Evolutionary conservation across 2,329 filamentous ascomycete species (phyloP).

Genomic region (Albophoma yamanashiensis): DNA sequence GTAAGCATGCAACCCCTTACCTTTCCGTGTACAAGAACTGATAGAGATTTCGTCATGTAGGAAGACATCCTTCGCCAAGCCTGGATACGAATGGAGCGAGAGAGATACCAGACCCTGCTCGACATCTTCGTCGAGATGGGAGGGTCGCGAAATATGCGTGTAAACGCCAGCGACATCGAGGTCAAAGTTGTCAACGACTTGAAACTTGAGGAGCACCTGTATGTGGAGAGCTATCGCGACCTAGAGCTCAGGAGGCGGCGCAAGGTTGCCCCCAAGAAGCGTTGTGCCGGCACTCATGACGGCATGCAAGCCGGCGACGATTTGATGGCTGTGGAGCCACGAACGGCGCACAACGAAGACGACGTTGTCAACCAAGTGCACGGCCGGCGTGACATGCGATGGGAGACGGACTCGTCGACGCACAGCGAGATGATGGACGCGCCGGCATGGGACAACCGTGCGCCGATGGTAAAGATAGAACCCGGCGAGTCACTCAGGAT

Average conservation of each 20-base stretch:
- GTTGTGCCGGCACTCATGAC: constrained; percentile 10
- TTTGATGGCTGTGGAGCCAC: constrained; percentile 23
- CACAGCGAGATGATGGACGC: constrained; percentile 17
- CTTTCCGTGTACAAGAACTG: neutral
- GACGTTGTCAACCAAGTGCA: constrained; percentile 24
- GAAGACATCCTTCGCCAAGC: constrained; percentile 28
- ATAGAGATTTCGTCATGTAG: constrained; percentile 13
- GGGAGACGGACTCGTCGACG: constrained; percentile 13
- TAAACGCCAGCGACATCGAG: constrained; percentile 39
- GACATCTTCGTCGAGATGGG: constrained; percentile 37
- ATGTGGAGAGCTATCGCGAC: constrained; percentile 27
- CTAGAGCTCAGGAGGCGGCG: constrained; percentile 27
- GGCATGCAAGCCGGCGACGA: constrained; percentile 29
- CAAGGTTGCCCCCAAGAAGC: constrained; percentile 22
- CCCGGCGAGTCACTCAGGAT: constrained; percentile 3
- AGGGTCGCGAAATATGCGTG: constrained; percentile 36
- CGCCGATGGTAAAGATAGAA: constrained; percentile 16
- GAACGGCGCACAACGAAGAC: constrained; percentile 20
- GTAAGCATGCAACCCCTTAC: constrained; percentile 24
- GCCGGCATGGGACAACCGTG: constrained; percentile 16
- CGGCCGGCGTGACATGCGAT: constrained; percentile 10
- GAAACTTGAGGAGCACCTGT: constrained; percentile 26
- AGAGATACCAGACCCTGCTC: constrained; percentile 30
- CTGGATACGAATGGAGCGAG: constrained; percentile 28
- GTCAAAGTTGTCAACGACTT: constrained; percentile 36